phyloP scores from a whole-genome alignment of 805 yeast genomes.

The Schizosaccharomyces osmophilus region DNA sequence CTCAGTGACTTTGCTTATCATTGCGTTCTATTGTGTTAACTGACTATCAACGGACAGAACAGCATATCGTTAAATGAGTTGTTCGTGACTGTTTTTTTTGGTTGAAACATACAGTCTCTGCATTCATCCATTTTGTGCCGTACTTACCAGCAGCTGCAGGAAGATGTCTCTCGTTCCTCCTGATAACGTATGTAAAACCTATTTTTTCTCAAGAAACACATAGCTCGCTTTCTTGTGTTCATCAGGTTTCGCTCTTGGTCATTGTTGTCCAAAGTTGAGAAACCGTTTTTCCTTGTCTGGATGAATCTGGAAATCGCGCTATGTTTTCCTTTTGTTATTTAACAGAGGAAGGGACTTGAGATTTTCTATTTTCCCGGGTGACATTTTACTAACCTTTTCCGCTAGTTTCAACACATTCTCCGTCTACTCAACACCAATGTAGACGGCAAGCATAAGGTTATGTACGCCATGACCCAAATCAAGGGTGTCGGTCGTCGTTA shows the following conservation, averaged over 20 bases:
- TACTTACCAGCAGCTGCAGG: slow-evolving; percentile 1
- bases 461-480: slow-evolving; percentile 98
- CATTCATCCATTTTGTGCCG: background rate
- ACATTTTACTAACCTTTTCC: too few relatives aligned
- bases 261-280: too few relatives aligned
- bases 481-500: slow-evolving; percentile 99
- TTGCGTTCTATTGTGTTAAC: too few relatives aligned
- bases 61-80: too few relatives aligned
- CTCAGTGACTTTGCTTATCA: too few relatives aligned
- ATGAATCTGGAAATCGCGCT: too few relatives aligned
- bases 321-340: too few relatives aligned
- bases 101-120: too few relatives aligned
- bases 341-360: too few relatives aligned
- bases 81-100: too few relatives aligned
- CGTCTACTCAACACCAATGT: slow-evolving; percentile 99
- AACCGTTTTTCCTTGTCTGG: background rate
- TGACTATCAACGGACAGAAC: too few relatives aligned
- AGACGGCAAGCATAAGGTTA: slow-evolving; percentile 99
- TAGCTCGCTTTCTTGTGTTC: background rate
- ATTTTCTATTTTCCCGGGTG: too few relatives aligned
- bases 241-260: background rate
- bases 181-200: background rate
- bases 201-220: background rate
- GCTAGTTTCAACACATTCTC: slow-evolving; percentile 90
- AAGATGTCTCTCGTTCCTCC: slow-evolving; percentile 1